Percentiles rank a stretch among this genome's conserved stretches.
phyloP scores from a whole-genome alignment of 306 rosid species.

The Malus asiatica region DNA sequence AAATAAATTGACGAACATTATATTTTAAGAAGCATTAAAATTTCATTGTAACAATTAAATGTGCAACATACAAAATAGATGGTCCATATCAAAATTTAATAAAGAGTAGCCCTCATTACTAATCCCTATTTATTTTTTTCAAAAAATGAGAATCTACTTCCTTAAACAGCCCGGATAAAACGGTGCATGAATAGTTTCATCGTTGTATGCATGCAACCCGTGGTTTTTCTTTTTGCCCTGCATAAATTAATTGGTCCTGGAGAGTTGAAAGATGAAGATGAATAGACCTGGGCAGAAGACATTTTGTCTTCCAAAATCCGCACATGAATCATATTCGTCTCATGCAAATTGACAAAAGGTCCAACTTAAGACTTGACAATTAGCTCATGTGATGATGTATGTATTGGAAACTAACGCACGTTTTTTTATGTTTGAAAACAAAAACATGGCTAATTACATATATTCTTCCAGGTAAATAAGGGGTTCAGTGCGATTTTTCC shows the following conservation, averaged over 20 bases:
- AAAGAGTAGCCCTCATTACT: too few species aligned
- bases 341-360: not conserved
- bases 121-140: too few species aligned
- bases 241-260: not conserved
- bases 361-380: not conserved
- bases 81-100: too few species aligned
- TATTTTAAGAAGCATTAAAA: too few species aligned
- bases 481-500: not conserved
- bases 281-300: not conserved
- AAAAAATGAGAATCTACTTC: too few species aligned
- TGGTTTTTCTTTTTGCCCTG: not conserved
- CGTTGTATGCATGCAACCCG: not conserved
- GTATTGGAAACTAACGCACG: not conserved
- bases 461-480: not conserved
- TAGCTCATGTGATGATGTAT: not conserved
- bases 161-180: too few species aligned
- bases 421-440: not conserved
- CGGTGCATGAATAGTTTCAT: not conserved
- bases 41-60: too few species aligned
- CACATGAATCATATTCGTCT: not conserved
- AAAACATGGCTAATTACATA: not conserved
- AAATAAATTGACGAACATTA: too few species aligned
- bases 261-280: not conserved
- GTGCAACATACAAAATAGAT: too few species aligned
- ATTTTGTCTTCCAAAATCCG: not conserved